These are phyloP conservation scores for Citrullus mucosospermus DNA, from an alignment of 306 rosid species.

Conservation along the genomic window DNA sequence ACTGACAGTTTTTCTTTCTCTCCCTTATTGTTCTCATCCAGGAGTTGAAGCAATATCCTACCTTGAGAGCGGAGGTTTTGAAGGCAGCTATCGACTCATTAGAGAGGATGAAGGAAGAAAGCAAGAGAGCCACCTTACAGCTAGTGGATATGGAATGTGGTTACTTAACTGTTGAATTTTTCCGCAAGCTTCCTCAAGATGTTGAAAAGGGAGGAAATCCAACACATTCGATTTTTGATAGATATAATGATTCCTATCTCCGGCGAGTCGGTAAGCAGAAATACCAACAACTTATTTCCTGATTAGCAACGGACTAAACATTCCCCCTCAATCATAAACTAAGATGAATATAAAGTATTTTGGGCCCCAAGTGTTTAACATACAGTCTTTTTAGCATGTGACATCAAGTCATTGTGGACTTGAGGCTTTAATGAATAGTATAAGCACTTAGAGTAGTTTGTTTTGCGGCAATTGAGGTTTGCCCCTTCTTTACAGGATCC, in stretches of 20 bases:
- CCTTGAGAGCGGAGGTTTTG: constrained; percentile 25
- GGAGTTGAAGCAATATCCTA: constrained; percentile 35
- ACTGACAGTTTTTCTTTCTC: background rate
- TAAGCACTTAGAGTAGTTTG: constrained; percentile 11
- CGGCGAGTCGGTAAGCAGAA: constrained; percentile 19
- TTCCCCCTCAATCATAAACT: background rate
- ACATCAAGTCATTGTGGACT: background rate
- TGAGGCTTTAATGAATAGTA: constrained; percentile 17
- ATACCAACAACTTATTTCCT: background rate
- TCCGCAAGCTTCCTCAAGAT: constrained; percentile 43
- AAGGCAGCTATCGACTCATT: constrained; percentile 26
- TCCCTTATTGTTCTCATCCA: constrained; percentile 4
- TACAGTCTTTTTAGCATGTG: background rate
- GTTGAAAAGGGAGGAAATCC: constrained; percentile 42
- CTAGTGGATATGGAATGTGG: constrained; percentile 38
- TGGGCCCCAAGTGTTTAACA: background rate
- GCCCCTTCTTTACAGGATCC: constrained; percentile 15
- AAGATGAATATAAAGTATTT: background rate
- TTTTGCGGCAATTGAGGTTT: background rate
- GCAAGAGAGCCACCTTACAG: constrained; percentile 28
- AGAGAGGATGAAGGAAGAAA: constrained; percentile 32
- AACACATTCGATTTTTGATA: constrained; percentile 23
- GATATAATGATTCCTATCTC: constrained; percentile 29
- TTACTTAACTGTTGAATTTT: constrained; percentile 33
- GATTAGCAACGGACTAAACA: background rate